Conservation (phyloP, 1,139 yeast genomes). For the Martiniozyma asiatica region DNA sequence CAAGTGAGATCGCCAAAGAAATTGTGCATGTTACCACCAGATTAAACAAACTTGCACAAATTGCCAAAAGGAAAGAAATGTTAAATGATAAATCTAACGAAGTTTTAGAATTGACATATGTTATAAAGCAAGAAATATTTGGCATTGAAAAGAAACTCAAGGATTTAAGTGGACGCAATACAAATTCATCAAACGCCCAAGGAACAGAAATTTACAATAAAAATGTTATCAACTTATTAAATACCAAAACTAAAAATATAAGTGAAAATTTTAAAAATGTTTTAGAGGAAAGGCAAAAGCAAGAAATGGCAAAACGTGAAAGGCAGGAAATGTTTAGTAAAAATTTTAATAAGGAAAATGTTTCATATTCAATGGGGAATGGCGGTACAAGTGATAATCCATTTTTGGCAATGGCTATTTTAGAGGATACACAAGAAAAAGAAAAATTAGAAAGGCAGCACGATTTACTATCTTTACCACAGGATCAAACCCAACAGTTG, state of each 20-base stretch:
- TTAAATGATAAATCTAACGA: slow-evolving; percentile 93
- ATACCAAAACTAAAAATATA: slow-evolving; percentile 81
- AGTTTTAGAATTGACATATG: slow-evolving; percentile 82
- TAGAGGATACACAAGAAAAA: slow-evolving; percentile 9
- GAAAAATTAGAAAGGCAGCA: slow-evolving; percentile 13
- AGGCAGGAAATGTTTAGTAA: slow-evolving; percentile 65
- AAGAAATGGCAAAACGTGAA: slow-evolving; percentile 69
- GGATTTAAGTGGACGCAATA: slow-evolving; percentile 51
- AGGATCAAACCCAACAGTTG: slow-evolving; percentile 41
- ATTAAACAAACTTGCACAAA: slow-evolving; percentile 59
- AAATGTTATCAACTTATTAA: slow-evolving; percentile 76
- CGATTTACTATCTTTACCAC: slow-evolving; percentile 25
- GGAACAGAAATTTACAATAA: slow-evolving; percentile 52
- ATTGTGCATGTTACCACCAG: slow-evolving; percentile 81
- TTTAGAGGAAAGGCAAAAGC: slow-evolving; percentile 73
- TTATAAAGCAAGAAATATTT: slow-evolving; percentile 87
- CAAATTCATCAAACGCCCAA: slow-evolving; percentile 24
- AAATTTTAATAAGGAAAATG: slow-evolving; percentile 4
- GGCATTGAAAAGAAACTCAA: slow-evolving; percentile 70
- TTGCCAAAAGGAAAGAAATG: slow-evolving; percentile 86
- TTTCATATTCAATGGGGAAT: slow-evolving; percentile 21
- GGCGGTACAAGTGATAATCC: slow-evolving; percentile 24
- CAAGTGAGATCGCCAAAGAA: slow-evolving; percentile 78
- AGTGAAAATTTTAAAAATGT: slow-evolving; percentile 88
- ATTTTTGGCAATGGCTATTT: slow-evolving; percentile 26